Evolutionary conservation across 2,329 filamentous ascomycete species (phyloP).

Genomic region (Fonsecaea multimorphosa): DNA sequence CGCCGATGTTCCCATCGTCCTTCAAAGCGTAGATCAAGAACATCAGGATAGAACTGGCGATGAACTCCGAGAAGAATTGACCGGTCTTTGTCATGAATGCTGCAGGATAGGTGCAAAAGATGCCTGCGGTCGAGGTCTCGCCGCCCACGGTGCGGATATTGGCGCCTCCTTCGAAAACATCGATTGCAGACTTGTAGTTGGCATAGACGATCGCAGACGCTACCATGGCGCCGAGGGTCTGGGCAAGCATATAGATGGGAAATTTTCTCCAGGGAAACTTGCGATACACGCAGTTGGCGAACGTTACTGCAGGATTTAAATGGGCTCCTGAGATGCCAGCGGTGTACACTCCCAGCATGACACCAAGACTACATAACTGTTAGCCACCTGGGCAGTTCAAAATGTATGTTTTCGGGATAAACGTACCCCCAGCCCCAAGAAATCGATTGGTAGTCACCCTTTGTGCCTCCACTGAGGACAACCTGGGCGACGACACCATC

Average conservation of each 20-base stretch:
- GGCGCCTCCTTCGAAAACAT: conserved; percentile 65
- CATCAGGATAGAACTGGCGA: conserved; percentile 71
- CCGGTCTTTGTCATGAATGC: conserved; percentile 67
- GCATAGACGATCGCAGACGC: conserved; percentile 66
- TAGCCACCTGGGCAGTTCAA: conserved; percentile 9
- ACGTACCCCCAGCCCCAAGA: conserved; percentile 58
- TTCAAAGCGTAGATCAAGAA: conserved; percentile 74
- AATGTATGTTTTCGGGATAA: background rate
- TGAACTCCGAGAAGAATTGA: conserved; percentile 75
- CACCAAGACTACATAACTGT: conserved; percentile 65
- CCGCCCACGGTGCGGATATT: conserved; percentile 66
- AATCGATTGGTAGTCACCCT: conserved; percentile 59
- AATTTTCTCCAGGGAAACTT: conserved; percentile 72
- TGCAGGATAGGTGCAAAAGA: conserved; percentile 75
- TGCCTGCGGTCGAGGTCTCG: conserved; percentile 67
- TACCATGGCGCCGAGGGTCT: conserved; percentile 70
- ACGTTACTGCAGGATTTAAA: conserved; percentile 73
- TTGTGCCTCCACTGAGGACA: conserved; percentile 58
- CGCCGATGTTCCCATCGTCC: conserved; percentile 55
- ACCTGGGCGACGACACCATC: conserved; percentile 75
- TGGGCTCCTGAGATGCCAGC: conserved; percentile 67
- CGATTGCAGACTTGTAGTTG: conserved; percentile 70
- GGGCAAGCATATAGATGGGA: conserved; percentile 70
- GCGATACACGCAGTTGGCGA: conserved; percentile 73
- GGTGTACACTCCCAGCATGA: conserved; percentile 72